A percentile compares a stretch with the other conserved stretches of the same genome.
Conservation (phyloP, 306 rosid genomes). For the Malus orientalis region DNA sequence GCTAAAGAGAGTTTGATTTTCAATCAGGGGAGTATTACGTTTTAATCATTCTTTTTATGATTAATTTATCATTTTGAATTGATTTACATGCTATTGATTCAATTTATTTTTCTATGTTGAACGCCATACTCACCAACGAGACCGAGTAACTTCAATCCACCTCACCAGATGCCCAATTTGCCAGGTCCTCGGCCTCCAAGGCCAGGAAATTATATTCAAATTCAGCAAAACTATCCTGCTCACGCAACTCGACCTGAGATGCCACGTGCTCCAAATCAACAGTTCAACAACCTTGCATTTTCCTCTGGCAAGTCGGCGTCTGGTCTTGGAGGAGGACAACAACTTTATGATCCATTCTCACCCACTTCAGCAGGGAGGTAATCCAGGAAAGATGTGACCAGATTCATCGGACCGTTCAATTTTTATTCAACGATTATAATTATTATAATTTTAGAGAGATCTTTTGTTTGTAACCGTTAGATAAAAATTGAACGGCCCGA, state of each 20-base stretch:
- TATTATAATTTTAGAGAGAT: too few relatives aligned
- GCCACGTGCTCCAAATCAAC: slow-evolving; percentile 34
- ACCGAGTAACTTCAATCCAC: slow-evolving; percentile 48
- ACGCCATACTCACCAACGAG: slow-evolving; percentile 33
- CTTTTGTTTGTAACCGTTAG: too few relatives aligned
- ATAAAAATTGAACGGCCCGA: too few relatives aligned
- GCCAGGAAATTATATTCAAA: slow-evolving; percentile 33
- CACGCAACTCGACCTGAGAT: slow-evolving; percentile 34
- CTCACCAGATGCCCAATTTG: slow-evolving; percentile 35
- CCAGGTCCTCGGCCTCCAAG: slow-evolving; percentile 28
- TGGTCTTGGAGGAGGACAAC: slow-evolving; percentile 60
- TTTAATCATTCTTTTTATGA: too few relatives aligned
- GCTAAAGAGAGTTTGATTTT: too few relatives aligned
- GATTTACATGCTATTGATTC: too few relatives aligned
- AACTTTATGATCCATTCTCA: slow-evolving; percentile 87
- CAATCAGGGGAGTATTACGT: too few relatives aligned
- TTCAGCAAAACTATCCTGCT: slow-evolving; percentile 38
- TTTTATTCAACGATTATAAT: too few relatives aligned
- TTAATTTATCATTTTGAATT: too few relatives aligned
- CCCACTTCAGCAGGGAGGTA: slow-evolving; percentile 56
- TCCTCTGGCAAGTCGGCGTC: slow-evolving; percentile 37
- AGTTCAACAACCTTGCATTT: slow-evolving; percentile 34
- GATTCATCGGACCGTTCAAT: too few relatives aligned
- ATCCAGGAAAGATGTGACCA: slow-evolving; percentile 30
- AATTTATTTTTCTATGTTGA: too few relatives aligned